phyloP scores from a whole-genome alignment of 176 grass and related monocot species.

The Triticum turgidum region DNA sequence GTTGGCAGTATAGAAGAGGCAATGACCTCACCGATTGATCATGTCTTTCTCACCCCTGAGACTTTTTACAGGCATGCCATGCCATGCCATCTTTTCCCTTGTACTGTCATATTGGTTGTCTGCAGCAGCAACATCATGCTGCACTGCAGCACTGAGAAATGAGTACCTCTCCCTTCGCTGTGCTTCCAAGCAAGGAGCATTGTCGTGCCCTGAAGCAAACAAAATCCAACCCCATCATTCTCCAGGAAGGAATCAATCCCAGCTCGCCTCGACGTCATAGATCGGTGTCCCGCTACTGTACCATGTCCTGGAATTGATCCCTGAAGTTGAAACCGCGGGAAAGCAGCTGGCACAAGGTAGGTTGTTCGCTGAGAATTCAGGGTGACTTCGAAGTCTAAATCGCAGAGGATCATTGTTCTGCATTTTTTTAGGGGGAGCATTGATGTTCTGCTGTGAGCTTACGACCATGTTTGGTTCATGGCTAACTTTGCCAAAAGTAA shows the following conservation, averaged over 20 bases:
- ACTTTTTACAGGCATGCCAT: background rate
- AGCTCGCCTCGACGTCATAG: background rate
- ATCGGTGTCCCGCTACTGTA: background rate
- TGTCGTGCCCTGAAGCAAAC: conserved; percentile 15
- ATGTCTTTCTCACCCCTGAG: background rate
- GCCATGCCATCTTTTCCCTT: background rate
- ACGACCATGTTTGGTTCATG: too few species aligned
- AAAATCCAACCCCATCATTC: background rate
- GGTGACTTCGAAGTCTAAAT: background rate
- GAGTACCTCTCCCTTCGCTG: background rate
- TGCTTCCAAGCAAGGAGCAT: conserved; percentile 15
- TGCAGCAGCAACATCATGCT: background rate
- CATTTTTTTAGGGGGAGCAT: background rate
- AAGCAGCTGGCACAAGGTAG: background rate
- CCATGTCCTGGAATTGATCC: background rate
- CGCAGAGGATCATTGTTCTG: background rate
- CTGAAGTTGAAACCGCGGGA: background rate
- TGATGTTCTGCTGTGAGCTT: too few species aligned
- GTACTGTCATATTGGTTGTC: background rate
- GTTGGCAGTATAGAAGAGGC: too few species aligned
- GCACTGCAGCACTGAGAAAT: background rate
- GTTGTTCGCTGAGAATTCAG: background rate
- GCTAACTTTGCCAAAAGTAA: too few species aligned
- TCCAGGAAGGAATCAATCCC: background rate
- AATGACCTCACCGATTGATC: too few species aligned